Percentiles rank a stretch among this genome's conserved stretches.
phyloP scores from a whole-genome alignment of 2,329 filamentous ascomycete genomes.

The Alternaria tenuissima region DNA sequence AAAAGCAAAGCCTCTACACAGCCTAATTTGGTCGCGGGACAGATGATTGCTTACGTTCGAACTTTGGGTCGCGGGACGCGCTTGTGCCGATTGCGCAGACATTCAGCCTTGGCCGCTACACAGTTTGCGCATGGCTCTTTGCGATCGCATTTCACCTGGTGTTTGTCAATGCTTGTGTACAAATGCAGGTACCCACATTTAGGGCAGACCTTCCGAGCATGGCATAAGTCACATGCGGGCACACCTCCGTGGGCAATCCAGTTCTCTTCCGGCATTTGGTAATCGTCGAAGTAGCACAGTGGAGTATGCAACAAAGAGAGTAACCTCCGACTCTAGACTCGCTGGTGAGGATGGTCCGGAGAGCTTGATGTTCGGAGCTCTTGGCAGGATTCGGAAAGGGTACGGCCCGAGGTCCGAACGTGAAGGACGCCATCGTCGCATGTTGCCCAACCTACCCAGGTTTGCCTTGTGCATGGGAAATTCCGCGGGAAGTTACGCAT shows the following conservation, averaged over 20 bases:
- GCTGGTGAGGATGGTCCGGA: slow-evolving; percentile 1
- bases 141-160: slow-evolving; percentile 47
- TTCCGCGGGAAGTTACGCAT: not conserved
- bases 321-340: not conserved
- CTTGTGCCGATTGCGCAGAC: slow-evolving; percentile 44
- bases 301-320: slow-evolving; percentile 3
- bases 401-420: slow-evolving; percentile 11
- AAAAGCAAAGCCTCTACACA: not conserved
- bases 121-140: slow-evolving; percentile 47
- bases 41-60: slow-evolving; percentile 30
- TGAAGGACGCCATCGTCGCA: slow-evolving; percentile 1
- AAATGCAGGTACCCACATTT: not conserved
- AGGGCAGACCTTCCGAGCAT: slow-evolving; percentile 26
- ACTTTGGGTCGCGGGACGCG: slow-evolving; percentile 35
- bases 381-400: slow-evolving; percentile 11
- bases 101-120: slow-evolving; percentile 33
- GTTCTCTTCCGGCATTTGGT: slow-evolving; percentile 42
- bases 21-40: not conserved
- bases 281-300: not conserved
- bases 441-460: not conserved
- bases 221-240: slow-evolving; percentile 43
- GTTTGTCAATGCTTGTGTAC: slow-evolving; percentile 3
- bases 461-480: slow-evolving; percentile 1
- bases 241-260: slow-evolving; percentile 43
- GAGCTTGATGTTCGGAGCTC: slow-evolving; percentile 12